phyloP scores from a whole-genome alignment of 208 protist species.

The Crithidia brevicula region DNA sequence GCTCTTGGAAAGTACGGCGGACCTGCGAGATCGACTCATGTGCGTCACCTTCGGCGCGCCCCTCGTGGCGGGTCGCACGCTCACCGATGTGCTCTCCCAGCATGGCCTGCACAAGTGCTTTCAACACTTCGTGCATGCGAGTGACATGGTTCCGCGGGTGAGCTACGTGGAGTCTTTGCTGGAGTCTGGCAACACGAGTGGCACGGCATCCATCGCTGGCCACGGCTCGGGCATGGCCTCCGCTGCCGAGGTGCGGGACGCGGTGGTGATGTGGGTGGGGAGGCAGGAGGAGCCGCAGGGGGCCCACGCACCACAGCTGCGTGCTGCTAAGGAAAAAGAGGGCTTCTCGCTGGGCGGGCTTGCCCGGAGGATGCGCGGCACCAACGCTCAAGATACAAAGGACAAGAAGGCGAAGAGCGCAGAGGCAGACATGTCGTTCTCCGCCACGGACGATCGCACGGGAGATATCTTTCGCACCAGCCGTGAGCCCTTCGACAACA shows the following conservation, averaged over 20 bases:
- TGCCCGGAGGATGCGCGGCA: neutral
- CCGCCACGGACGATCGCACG: neutral
- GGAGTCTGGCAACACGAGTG: conserved; percentile 25
- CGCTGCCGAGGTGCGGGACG: conserved; percentile 20
- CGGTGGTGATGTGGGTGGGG: conserved; percentile 21
- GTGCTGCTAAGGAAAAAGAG: neutral
- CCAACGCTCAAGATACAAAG: neutral
- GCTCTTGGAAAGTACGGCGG: conserved; percentile 41
- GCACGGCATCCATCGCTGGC: conserved; percentile 19
- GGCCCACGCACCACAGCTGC: neutral
- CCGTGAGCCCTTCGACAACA: conserved; percentile 51
- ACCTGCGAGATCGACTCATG: conserved; percentile 30
- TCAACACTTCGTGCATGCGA: conserved; percentile 51
- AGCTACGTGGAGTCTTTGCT: conserved; percentile 32
- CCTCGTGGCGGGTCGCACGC: conserved; percentile 28
- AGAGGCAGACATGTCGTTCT: neutral
- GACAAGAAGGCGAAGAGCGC: neutral
- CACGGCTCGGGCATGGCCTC: neutral
- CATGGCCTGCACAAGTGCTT: conserved; percentile 20
- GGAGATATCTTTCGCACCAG: conserved; percentile 41
- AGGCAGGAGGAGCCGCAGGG: conserved; percentile 23
- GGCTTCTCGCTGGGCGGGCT: conserved; percentile 3
- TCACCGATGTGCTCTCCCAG: conserved; percentile 29
- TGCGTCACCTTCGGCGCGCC: conserved; percentile 59
- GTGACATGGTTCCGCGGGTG: conserved; percentile 54